Conservation (phyloP, 106 monocot species). For the Iris macrosiphon region DNA sequence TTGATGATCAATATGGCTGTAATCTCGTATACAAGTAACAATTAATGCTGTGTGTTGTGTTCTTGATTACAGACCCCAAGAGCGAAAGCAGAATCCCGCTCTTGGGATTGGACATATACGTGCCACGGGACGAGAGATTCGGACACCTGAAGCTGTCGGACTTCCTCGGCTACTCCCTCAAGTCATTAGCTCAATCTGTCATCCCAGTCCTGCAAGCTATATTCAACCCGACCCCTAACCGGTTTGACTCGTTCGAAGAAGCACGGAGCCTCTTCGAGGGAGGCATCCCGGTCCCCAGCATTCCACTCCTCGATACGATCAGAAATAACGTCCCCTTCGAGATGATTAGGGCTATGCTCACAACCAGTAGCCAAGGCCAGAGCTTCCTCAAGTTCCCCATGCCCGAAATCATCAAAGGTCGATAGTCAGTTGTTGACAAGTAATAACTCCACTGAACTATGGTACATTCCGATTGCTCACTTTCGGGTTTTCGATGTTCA, state of each 20-base stretch:
- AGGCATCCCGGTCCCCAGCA: conserved; percentile 33
- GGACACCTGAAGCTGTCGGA: conserved; percentile 13
- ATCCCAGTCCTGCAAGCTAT: neutral
- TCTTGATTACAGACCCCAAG: neutral
- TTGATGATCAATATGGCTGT: no score
- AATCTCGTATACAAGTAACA: no score
- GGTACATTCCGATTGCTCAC: no score
- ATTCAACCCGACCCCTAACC: neutral
- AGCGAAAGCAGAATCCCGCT: conserved; percentile 1
- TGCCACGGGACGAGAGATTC: conserved; percentile 6
- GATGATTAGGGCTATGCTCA: conserved; percentile 37
- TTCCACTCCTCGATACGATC: conserved; percentile 17
- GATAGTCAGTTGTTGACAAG: neutral
- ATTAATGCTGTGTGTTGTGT: no score
- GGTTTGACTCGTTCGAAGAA: conserved; percentile 20
- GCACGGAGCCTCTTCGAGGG: conserved; percentile 49
- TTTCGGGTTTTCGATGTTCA: no score
- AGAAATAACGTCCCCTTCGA: conserved; percentile 45
- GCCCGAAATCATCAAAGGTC: conserved; percentile 14
- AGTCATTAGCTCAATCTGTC: neutral
- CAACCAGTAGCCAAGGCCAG: conserved; percentile 9
- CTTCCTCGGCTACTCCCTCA: conserved; percentile 4
- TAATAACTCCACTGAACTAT: neutral
- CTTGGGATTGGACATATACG: neutral
- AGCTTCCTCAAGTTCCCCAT: conserved; percentile 18